Conservation (phyloP, 2,329 filamentous ascomycete genomes). For the Daldinia sp. region DNA sequence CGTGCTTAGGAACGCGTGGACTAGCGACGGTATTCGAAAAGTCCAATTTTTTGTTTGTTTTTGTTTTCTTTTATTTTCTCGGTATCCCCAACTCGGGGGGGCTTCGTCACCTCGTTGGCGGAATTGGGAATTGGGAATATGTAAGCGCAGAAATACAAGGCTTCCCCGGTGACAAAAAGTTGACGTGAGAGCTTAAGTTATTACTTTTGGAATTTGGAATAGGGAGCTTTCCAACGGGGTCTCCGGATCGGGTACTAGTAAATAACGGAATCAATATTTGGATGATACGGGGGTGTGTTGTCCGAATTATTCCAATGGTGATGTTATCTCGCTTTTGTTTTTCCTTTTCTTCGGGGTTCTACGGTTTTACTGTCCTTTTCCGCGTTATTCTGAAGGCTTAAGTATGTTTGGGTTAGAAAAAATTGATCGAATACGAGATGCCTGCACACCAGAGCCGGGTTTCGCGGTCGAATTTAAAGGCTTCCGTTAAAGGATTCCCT, state of each 20-base stretch:
- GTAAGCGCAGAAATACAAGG: conserved; percentile 34
- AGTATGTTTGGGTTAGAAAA: conserved; percentile 37
- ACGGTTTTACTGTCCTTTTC: conserved; percentile 10
- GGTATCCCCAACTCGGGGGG: conserved; percentile 27
- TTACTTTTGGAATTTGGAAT: background rate
- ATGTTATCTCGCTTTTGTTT: conserved; percentile 6
- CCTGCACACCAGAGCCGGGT: conserved; percentile 40
- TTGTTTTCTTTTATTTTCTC: background rate
- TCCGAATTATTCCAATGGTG: background rate
- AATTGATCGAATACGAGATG: conserved; percentile 44
- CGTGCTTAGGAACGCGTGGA: conserved; percentile 29
- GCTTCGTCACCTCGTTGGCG: conserved; percentile 25
- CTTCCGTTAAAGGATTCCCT: conserved; percentile 41
- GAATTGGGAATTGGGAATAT: conserved; percentile 21
- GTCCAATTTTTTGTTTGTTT: conserved; percentile 14
- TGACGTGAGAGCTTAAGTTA: conserved; percentile 31
- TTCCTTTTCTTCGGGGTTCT: conserved; percentile 8
- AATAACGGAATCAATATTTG: conserved; percentile 26
- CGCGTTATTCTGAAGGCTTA: conserved; percentile 16
- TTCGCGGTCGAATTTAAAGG: conserved; percentile 46
- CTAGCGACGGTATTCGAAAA: conserved; percentile 17
- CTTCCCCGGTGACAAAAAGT: conserved; percentile 30
- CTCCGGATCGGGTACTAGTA: conserved; percentile 24
- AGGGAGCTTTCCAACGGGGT: conserved; percentile 19
- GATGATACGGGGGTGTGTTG: conserved; percentile 7